phyloP scores from a whole-genome alignment of 805 yeast species.

The Pichia ethanolica region DNA sequence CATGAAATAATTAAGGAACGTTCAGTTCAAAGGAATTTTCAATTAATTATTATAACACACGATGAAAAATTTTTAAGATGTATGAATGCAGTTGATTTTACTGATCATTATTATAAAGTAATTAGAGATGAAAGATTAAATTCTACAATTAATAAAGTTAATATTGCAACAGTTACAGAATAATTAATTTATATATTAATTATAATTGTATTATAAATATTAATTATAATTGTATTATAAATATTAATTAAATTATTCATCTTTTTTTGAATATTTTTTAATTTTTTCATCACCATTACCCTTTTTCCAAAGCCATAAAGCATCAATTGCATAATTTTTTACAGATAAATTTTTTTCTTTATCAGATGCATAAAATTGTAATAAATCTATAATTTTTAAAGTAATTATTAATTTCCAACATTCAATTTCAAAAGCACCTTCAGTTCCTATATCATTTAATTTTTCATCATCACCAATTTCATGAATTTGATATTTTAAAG shows the following conservation, averaged over 20 bases:
- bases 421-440: slow-evolving; percentile 40
- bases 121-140: slow-evolving; percentile 75
- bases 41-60: slow-evolving; percentile 90
- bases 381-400: slow-evolving; percentile 53
- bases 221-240: too few species aligned
- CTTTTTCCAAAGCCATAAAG: slow-evolving; percentile 80
- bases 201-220: too few species aligned
- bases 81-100: slow-evolving; percentile 78
- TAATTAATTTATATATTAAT: not conserved
- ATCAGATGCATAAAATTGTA: slow-evolving; percentile 66
- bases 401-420: slow-evolving; percentile 69
- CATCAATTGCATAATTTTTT: slow-evolving; percentile 77
- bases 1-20: slow-evolving; percentile 69
- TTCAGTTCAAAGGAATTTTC: slow-evolving; percentile 77
- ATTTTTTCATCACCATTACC: slow-evolving; percentile 36
- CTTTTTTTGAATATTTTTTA: slow-evolving; percentile 4
- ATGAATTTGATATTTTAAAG: slow-evolving; percentile 38
- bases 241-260: not conserved
- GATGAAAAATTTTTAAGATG: slow-evolving; percentile 84
- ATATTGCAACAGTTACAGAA: slow-evolving; percentile 18
- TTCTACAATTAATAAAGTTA: slow-evolving; percentile 50
- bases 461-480: slow-evolving; percentile 30
- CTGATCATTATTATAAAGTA: slow-evolving; percentile 81
- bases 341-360: slow-evolving; percentile 57
- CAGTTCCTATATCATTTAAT: slow-evolving; percentile 22